Base-by-base conservation (phyloP, 1,284 basidiomycete genomes). In the Melampsora larici-populina region DNA sequence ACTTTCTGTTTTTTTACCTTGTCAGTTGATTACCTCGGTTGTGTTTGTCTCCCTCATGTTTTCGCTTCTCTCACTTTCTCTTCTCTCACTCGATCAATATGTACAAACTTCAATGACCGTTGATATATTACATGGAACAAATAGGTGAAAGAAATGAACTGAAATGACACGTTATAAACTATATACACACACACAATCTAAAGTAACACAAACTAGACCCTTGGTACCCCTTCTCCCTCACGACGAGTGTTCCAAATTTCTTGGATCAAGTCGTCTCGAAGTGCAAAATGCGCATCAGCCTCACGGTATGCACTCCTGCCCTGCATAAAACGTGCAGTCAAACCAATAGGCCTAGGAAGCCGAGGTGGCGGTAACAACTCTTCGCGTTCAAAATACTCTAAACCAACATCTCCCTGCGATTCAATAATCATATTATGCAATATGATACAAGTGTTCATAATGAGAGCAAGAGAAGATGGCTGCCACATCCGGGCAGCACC, bases 351-450 rank as follows among this genome's bases (percentile, higher is more conserved):
- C 5, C 43, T 46, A 24, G 31, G 3, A 15, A 48, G 40, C 15
- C 29, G 65, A 13, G 36, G 43, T 1, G 18, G 65, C 1, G 33
- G 9, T 1, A 26, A 4, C 49, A 24, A 48, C 36, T 33, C 40
- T 24, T 67, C 29, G 0, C 21, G 13, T 15, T 43, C 24, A 67
- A 46, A 24, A 55, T 70, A 49, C 3, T 31, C 13, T 1, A 21
- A 51, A 24, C 36, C 24, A 17, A 51, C 21, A 6, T 70, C 18
- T 11, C 13, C 26, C 21, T 71, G 51, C 33, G 58, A 49, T n/a
- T 71, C 36, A 21, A 62, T 55, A 36, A 60, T 60, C 70, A 58
- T 71, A 31, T 71, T 71, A 58, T 62, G 70, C n/a, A n/a, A n/a
- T n/a, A n/a, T n/a, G n/a, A n/a, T n/a, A n/a, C n/a, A n/a, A n/a